Evolutionary conservation across 2,329 filamentous ascomycete genomes (phyloP), one percentile per base, ranked within the genome.

Genomic region (Dothideomycetes sp.): DNA sequence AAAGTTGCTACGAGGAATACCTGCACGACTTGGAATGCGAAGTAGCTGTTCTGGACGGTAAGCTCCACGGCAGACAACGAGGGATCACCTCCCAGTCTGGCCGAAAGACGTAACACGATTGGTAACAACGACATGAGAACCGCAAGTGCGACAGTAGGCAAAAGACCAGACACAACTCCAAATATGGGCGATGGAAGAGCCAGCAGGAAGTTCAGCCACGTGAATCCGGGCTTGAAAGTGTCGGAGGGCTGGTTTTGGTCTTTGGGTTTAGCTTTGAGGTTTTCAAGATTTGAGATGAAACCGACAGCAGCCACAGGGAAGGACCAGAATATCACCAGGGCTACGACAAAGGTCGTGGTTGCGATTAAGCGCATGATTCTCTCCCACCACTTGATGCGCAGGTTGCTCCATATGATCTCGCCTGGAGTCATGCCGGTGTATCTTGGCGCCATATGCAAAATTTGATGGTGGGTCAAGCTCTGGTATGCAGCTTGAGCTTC

Each of bases 31-130:
- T 91, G 85, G 65, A 93, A 93, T 32, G 74, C 77, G 55, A 94
- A 98, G 69, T 93, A 96, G 51, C 78, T 83, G 54, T 88, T 91
- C 57, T 96, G 86, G 0, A 85, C 87, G 44, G 86, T 87, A 7
- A 96, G 68, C 60, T 98, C 91, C 12, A 94, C 79, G 9, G 82
- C 74, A 1, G 86, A 81, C 5, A 77, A 61, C 1, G 85, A 91
- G 1, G 87, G 85, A 47, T 84, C 84, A 41, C 91, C 91, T 31
- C 84, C 74, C 24, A 84, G 61, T 58, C 78, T 88, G 47, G 88
- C 88, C 58, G 85, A 82, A 34, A 84, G 57, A 63, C 88, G 76
- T 58, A 95, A 81, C 48, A 96, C 70, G 44, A 85, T 74, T 4
- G 85, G 91, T 5, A 96, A 75, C 31, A 94, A 67, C 1, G 86